Conservation (phyloP, 2,329 filamentous ascomycete species). For the Fusarium bulbicola region DNA sequence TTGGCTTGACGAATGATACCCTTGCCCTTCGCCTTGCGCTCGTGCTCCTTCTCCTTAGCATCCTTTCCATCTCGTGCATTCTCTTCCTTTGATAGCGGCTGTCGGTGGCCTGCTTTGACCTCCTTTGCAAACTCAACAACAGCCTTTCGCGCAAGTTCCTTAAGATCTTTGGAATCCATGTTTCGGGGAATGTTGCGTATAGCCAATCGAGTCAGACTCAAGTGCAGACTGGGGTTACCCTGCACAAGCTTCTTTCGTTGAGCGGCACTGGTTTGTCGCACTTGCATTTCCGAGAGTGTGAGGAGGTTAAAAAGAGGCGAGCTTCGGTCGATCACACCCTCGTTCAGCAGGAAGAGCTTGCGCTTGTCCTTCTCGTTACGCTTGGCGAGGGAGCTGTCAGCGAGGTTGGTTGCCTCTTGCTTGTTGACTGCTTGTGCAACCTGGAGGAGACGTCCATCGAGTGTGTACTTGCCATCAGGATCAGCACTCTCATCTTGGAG, state of each 20-base stretch:
- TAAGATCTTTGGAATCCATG: slow-evolving; percentile 86
- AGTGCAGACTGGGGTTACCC: slow-evolving; percentile 86
- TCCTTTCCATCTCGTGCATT: slow-evolving; percentile 79
- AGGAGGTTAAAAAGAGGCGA: slow-evolving; percentile 82
- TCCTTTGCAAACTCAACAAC: slow-evolving; percentile 94
- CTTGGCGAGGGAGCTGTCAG: slow-evolving; percentile 71
- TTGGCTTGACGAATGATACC: slow-evolving; percentile 92
- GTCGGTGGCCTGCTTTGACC: slow-evolving; percentile 79
- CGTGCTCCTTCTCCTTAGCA: slow-evolving; percentile 81
- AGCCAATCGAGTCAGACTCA: slow-evolving; percentile 89
- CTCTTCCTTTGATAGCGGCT: slow-evolving; percentile 90
- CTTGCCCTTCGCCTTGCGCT: slow-evolving; percentile 83
- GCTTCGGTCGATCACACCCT: slow-evolving; percentile 82
- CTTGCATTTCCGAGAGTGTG: slow-evolving; percentile 80
- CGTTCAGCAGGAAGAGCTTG: slow-evolving; percentile 84
- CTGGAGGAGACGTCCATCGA: slow-evolving; percentile 88
- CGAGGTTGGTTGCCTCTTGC: slow-evolving; percentile 78
- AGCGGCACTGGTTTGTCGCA: slow-evolving; percentile 86
- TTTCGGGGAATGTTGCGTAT: slow-evolving; percentile 90
- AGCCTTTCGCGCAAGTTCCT: slow-evolving; percentile 89
- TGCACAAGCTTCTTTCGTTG: slow-evolving; percentile 93
- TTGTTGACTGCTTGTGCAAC: slow-evolving; percentile 87
- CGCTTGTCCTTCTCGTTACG: slow-evolving; percentile 86
- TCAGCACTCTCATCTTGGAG: slow-evolving; percentile 88
- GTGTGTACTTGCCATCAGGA: slow-evolving; percentile 83